phyloP scores from a whole-genome alignment of 1,284 basidiomycete genomes.

The Ceratobasidium sp. region DNA sequence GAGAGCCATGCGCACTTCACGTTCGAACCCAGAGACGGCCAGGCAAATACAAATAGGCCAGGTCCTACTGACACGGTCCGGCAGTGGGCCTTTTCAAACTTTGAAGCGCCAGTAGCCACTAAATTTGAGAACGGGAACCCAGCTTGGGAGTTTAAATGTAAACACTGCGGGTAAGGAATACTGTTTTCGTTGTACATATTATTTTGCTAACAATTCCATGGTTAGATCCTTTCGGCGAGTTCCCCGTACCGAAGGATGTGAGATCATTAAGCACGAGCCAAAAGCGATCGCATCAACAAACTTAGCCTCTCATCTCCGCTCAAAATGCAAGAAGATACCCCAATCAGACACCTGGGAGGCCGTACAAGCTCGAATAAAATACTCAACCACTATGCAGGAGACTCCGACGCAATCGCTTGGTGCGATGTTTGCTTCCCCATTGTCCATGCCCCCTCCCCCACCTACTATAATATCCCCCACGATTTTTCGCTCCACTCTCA shows the following conservation, averaged over 20 bases:
- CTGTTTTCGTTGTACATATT: background rate
- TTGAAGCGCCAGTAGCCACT: background rate
- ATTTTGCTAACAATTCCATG: background rate
- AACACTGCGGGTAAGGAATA: slow-evolving; percentile 15
- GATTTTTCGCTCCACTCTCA: background rate
- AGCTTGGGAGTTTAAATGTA: slow-evolving; percentile 7
- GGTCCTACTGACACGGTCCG: too few species aligned
- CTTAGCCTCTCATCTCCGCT: background rate
- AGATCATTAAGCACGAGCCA: background rate
- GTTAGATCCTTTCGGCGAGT: background rate
- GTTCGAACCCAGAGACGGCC: too few species aligned
- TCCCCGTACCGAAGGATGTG: background rate
- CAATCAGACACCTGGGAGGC: background rate
- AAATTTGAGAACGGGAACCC: background rate
- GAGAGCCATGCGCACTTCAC: too few species aligned
- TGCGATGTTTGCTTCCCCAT: background rate
- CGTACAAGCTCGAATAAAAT: background rate
- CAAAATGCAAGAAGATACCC: background rate
- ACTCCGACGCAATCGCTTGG: background rate
- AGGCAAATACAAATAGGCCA: slow-evolving; percentile 5
- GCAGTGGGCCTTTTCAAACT: background rate
- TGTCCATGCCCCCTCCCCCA: background rate
- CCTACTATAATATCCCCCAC: background rate
- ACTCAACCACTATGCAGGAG: background rate
- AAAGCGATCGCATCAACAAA: background rate